Evolutionary conservation across 768 basidiomycete species (phyloP).

Genomic region (Lepiota venenata): DNA sequence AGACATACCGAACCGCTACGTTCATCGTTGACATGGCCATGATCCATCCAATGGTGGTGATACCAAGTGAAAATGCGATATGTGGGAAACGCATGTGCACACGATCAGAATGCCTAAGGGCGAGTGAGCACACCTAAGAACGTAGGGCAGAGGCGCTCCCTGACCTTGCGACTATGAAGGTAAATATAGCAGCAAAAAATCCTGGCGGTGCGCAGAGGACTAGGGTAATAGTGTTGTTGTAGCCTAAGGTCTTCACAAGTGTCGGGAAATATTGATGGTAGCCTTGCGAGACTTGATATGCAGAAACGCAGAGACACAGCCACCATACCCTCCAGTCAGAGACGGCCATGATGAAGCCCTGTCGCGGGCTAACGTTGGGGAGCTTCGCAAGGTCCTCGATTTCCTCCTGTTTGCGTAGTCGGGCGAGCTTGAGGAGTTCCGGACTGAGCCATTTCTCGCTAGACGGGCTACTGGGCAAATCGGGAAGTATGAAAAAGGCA

Average conservation of each 20-base stretch:
- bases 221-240: slow-evolving; percentile 50
- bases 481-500: slow-evolving; percentile 39
- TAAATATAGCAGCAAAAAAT: slow-evolving; percentile 45
- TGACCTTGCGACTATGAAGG: slow-evolving; percentile 39
- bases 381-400: slow-evolving; percentile 19
- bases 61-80: slow-evolving; percentile 37
- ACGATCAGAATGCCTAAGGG: slow-evolving; percentile 54
- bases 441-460: slow-evolving; percentile 24
- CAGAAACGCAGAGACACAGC: slow-evolving; percentile 47
- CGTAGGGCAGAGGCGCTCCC: slow-evolving; percentile 8
- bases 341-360: slow-evolving; percentile 45
- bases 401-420: slow-evolving; percentile 48
- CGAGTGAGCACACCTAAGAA: background rate
- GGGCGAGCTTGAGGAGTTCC: slow-evolving; percentile 17
- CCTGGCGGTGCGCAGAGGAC: slow-evolving; percentile 67
- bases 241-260: slow-evolving; percentile 63
- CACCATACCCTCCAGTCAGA: slow-evolving; percentile 69
- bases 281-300: slow-evolving; percentile 42
- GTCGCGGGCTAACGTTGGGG: slow-evolving; percentile 2
- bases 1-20: slow-evolving; percentile 45
- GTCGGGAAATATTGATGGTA: slow-evolving; percentile 67
- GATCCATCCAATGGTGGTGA: slow-evolving; percentile 59
- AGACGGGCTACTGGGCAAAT: slow-evolving; percentile 24
- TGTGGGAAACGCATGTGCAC: slow-evolving; percentile 60
- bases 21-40: slow-evolving; percentile 51